Base-by-base conservation (phyloP, 2,329 filamentous ascomycete species). In the Paraphoma chrysanthemicola region DNA sequence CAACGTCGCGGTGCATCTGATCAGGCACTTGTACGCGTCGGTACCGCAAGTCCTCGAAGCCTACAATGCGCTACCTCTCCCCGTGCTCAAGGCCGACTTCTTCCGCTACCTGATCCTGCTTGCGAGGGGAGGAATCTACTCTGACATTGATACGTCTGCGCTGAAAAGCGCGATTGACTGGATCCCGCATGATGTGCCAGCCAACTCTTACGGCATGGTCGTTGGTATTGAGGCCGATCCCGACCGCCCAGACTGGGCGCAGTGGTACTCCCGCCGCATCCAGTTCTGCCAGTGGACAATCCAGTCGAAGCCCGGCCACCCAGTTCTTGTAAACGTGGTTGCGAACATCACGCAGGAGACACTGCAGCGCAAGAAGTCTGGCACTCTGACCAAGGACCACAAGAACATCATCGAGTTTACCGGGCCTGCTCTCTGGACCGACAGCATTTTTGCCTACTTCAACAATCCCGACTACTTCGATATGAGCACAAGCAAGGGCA, bases 281-380 rank as follows among this genome's bases (percentile, higher is more conserved):
- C 95, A 98, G 75, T 98, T 99, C 78, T 99, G 95, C 79, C 95
- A 99, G 77, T 99, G 95, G 95, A 99, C 95, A 1, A 97, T 99
- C 61, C 94, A 98, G 78, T 83, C 91, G 54, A 99, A 99, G 78
- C 90, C 94, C 0, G 95, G 95, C 10, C 95, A 99, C 75, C 95
- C 95, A 0, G 88, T 97, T 11, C 84, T 99, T 56, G 88, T 93
- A 60, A 92, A 97, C 59, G 86, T 97, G 58, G 92, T 99, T 31
- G 84, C 90, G 12, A 90, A 88, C 64, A 93, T 99, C 71, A 97
- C 94, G 0, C 85, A 91, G 62, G 87, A 93, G 74, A 91, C 93
- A 0, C 81, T 98, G 48, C 82, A 84, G 56, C 85, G 89, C 78
- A 93, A 96, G 82, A 82, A 82, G 51, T 77, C 81, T 7, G 90